Evolutionary conservation across 2,329 filamentous ascomycete species (phyloP), one percentile per base, ranked within the genome.

Genomic region (Colletotrichum costaricense): DNA sequence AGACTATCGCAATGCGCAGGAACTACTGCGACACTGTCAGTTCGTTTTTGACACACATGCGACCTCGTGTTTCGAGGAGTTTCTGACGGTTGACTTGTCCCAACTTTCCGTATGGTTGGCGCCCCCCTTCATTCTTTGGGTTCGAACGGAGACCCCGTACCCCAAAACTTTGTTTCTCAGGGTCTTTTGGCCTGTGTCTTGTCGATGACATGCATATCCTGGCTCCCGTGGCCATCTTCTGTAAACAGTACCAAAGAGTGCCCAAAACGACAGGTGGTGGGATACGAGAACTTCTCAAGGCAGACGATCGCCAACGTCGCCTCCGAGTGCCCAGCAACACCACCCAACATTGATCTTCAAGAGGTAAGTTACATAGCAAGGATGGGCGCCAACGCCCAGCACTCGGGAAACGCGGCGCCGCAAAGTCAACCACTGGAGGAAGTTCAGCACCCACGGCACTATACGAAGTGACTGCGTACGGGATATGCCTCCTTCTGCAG

Each of bases 41-140:
- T 46, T 62, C n/a, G 24, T 62, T 16, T 26, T 54, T 63, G 60
- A 63, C 60, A 63, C 60, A 63, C 42, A 33, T 63, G 60, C 28
- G 14, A 63, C 19, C 59, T 63, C n/a, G 22, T 38, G 26, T 42
- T 28, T 19, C 38, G 22, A n/a, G 38, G 59, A 42, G 16, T 8
- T 30, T 42, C 38, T 42, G 38, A 42, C 14, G 26, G 6, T 33
- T 8, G 38, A 24, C 59, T 52, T 33, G 59, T 33, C 26, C 26
- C 16, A 30, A 26, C 22, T 24, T 28, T 5, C 26, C n/a, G 55
- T 22, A 49, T 9, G 7, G 42, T n/a, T 49, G 42, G 42, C 19
- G 42, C 42, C 42, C 42, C 42, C 42, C 42, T n/a, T 49, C 42
- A 59, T 59, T 59, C 26, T 19, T 35, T 42, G 42, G 60, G 42